Evolutionary conservation across 768 basidiomycete species (phyloP), one percentile per base, ranked within the genome.

Genomic region (Gelatoporia subvermispora): DNA sequence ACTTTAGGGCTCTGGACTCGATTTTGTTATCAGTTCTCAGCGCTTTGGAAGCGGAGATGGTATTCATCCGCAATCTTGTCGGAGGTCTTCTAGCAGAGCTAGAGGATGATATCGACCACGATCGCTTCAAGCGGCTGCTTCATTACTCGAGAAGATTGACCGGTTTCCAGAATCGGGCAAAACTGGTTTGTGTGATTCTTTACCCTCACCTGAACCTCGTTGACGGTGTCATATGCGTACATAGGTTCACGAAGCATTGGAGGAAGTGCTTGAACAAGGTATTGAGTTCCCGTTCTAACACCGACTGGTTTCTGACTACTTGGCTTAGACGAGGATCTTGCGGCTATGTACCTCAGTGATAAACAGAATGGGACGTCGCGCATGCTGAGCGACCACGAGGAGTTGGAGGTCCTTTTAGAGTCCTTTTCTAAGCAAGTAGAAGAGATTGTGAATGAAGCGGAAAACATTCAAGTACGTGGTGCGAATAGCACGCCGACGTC

Each of bases 381-480:
- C n/a, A 72, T 76, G 31, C 60, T 77, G 41, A 74, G 82, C 50
- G 93, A 95, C 59, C 95, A 97, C 63, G 91, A 94, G 53, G 95
- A 97, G 53, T 72, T 97, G 1, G 95, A 98, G 62, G 76, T 94
- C 10, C 72, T 98, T 17, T 71, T 98, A n/a, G 95, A 98, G 63
- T 88, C 88, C 8, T 96, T 96, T 66, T 80, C 86, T 23, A 97
- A 97, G 65, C 95, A 97, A 65, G 93, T 95, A 0, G 94, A 96
- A 65, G 93, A 96, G 72, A 89, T 96, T 44, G 92, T 93, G 3
- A 93, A 87, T 54, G 93, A 97, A 67, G 85, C 90, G 3, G 88
- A 91, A 63, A 91, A 78, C 51, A 92, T 85, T 3, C 82, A 91
- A 62, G 90, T 89, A 59, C 47, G 72, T 63, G 20, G 23, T 23